Conservation (phyloP, 805 yeast species). For the Wickerhamiella cacticola region DNA sequence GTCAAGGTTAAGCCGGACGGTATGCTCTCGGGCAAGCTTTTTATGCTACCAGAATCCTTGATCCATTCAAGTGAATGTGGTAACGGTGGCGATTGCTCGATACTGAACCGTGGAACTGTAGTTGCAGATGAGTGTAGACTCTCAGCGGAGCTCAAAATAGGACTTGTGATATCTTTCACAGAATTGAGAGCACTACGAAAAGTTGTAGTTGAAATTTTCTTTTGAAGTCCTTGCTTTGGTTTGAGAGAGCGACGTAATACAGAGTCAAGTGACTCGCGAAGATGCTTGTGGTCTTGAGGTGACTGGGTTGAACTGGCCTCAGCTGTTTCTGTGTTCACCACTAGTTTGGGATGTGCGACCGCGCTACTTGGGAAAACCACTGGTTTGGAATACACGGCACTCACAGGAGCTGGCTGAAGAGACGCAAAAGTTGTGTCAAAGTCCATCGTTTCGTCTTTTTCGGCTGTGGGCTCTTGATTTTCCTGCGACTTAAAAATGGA, state of each 20-base stretch:
- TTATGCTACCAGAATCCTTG: not conserved
- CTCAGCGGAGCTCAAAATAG: not conserved
- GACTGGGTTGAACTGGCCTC: not conserved
- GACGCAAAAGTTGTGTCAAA: not conserved
- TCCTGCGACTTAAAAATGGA: conserved; percentile 35
- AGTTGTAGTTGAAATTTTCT: not conserved
- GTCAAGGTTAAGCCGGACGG: not conserved
- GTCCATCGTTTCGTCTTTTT: not conserved
- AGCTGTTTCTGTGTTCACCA: not conserved
- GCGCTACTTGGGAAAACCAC: not conserved
- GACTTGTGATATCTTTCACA: conserved; percentile 3
- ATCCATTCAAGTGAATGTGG: not conserved
- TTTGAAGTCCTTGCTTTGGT: not conserved
- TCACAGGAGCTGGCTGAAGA: not conserved
- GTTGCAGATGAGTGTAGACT: not conserved
- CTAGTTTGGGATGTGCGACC: not conserved
- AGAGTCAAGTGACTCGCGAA: not conserved
- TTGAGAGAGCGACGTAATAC: not conserved
- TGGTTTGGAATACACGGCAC: not conserved
- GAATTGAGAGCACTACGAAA: conserved; percentile 4
- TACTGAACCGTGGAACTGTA: not conserved
- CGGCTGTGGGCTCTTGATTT: not conserved
- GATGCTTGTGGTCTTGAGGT: not conserved
- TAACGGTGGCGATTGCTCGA: not conserved
- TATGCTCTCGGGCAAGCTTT: not conserved